Evolutionary conservation across 2,329 filamentous ascomycete genomes (phyloP).

Genomic region (Teratosphaeria zuluensis): DNA sequence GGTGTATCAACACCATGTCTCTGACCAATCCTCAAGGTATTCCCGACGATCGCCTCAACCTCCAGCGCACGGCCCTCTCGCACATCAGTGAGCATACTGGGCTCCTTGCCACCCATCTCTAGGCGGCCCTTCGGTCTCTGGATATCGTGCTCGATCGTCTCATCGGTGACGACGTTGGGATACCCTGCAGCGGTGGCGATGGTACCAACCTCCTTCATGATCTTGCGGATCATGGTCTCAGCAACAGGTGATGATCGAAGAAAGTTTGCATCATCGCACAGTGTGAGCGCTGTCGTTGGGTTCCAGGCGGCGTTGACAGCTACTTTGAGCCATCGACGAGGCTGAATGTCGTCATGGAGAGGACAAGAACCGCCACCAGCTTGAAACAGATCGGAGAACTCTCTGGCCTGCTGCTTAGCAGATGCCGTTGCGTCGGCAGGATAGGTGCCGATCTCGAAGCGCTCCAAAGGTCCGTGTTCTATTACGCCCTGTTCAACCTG

Average conservation of each 20-base stretch:
- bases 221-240: constrained; percentile 27
- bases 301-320: constrained; percentile 53
- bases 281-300: constrained; percentile 47
- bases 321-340: constrained; percentile 50
- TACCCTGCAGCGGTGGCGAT: constrained; percentile 35
- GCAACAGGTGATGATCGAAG: constrained; percentile 34
- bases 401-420: constrained; percentile 7
- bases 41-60: constrained; percentile 42
- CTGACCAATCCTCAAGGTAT: constrained; percentile 33
- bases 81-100: constrained; percentile 43
- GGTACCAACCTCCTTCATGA: constrained; percentile 38
- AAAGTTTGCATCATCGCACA: constrained; percentile 45
- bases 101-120: constrained; percentile 34
- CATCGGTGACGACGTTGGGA: constrained; percentile 24
- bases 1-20: constrained; percentile 30
- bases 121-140: constrained; percentile 30
- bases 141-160: constrained; percentile 32
- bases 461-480: constrained; percentile 37
- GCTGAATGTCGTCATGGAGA: constrained; percentile 46
- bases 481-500: constrained; percentile 43
- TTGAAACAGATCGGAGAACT: constrained; percentile 14
- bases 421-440: constrained; percentile 24
- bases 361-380: constrained; percentile 38
- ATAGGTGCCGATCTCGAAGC: constrained; percentile 43
- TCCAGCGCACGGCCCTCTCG: constrained; percentile 35